These are phyloP conservation scores for Carex pumila DNA, from an alignment of 176 grass and related monocot species.

Conservation along the genomic window DNA sequence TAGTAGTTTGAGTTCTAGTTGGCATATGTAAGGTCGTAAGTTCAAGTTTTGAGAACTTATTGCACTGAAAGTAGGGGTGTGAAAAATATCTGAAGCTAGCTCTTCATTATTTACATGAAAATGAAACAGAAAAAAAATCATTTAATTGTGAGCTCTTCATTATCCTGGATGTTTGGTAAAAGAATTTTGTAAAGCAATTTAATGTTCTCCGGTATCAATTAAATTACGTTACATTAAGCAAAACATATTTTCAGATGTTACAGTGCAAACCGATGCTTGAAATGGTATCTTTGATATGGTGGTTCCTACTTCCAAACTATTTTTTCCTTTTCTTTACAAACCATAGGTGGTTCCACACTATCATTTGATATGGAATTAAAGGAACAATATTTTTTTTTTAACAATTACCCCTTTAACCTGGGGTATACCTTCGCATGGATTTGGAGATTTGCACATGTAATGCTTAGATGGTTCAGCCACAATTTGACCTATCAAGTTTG, in stretches of 20 bases:
- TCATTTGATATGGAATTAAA: background rate
- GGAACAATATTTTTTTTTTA: background rate
- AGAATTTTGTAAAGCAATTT: background rate
- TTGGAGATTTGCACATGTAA: background rate
- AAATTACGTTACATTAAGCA: background rate
- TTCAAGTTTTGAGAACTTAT: background rate
- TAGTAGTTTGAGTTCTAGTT: no score
- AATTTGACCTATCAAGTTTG: background rate
- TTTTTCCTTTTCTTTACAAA: no score
- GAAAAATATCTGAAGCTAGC: background rate
- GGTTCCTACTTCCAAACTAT: background rate
- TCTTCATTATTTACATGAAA: background rate
- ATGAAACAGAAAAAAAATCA: background rate
- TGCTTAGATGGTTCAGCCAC: background rate
- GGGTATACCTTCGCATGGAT: background rate
- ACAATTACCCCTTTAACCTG: background rate
- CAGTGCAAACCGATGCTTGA: background rate
- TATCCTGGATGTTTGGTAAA: background rate
- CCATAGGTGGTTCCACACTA: background rate
- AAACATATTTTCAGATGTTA: background rate
- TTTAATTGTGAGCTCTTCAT: background rate
- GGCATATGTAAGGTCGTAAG: no score
- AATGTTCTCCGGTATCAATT: no score
- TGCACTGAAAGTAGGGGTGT: background rate
- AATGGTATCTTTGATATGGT: background rate